Base-by-base conservation (phyloP, 1,139 yeast species). In the Kluyveromyces sp. region DNA sequence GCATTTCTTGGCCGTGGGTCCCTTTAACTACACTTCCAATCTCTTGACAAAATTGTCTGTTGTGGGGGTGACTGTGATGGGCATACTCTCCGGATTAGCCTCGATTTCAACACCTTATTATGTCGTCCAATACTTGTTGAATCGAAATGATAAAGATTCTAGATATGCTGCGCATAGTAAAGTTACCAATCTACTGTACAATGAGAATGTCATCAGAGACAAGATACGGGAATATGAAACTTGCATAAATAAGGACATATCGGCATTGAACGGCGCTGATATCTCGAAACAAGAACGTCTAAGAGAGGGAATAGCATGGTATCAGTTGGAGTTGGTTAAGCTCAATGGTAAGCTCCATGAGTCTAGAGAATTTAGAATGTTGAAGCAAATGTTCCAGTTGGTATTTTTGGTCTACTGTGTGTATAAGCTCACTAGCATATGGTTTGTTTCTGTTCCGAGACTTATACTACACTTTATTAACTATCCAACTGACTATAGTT, bases 61-160 rank as follows among this genome's bases (percentile, higher is more conserved):
- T 44, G 73, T 80, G 15, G 95, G 95, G 1, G 80, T 85, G 28
- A 78, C 87, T 1, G 68, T 81, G 36, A 81, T 84, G 74, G 88
- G 90, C 0, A 61, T 77, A 0, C 66, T 86, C 36, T 81, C 89
- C 2, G 95, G 94, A 0, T 70, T 85, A 39, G 92, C 92, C 2
- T 81, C 89, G 7, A 77, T 80, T 15, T 74, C 89, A n/a, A 81
- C 88, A 0, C 80, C 84, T 1, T 76, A 74, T 45, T 66, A 69
- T 65, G 50, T 69, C 51, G 43, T 68, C 34, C 33, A 53, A 27
- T 51, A 50, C 36, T n/a, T 59, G 10, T 50, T 50, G 50, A 46
- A 47, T 8, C 50, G 42, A 25, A 42, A 43, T 8, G 38, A 34
- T 21, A 25, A 32, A 8, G 35, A 34, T 30, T 34, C 26, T n/a